These are phyloP conservation scores for Caloboletus firmus DNA, from an alignment of 1,284 basidiomycete genomes.

Conservation along the genomic window DNA sequence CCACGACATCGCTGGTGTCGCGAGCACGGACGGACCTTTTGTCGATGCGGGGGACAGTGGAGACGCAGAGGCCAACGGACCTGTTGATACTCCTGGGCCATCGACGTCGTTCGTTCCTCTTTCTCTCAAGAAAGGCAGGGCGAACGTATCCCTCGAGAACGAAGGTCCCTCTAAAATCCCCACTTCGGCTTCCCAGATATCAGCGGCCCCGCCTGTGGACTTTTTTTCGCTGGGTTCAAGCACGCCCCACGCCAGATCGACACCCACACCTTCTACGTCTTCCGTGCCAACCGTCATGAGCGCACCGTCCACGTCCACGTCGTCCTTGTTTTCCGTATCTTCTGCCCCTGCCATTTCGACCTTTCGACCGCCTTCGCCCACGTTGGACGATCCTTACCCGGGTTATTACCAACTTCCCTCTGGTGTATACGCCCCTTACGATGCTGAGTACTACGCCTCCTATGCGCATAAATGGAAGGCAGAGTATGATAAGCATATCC, in stretches of 20 bases:
- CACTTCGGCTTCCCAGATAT: conserved; percentile 15
- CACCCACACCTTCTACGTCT: conserved; percentile 8
- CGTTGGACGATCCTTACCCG: conserved; percentile 75
- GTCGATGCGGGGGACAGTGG: conserved; percentile 18
- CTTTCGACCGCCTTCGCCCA: conserved; percentile 76
- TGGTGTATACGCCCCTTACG: conserved; percentile 78
- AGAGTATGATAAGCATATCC: conserved; percentile 68
- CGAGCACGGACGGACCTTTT: conserved; percentile 1
- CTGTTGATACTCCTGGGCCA: neutral
- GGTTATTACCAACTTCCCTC: conserved; percentile 86
- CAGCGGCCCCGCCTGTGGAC: conserved; percentile 50
- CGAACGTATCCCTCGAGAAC: conserved; percentile 63
- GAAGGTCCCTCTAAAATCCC: conserved; percentile 34
- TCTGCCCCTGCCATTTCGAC: conserved; percentile 70
- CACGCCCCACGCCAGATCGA: conserved; percentile 15
- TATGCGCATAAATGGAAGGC: conserved; percentile 71
- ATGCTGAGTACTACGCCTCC: conserved; percentile 70
- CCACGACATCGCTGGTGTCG: conserved; percentile 6
- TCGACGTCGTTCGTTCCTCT: conserved; percentile 54
- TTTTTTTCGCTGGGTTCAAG: conserved; percentile 62
- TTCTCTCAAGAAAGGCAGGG: conserved; percentile 55
- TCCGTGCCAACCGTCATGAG: conserved; percentile 3
- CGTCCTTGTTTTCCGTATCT: conserved; percentile 40
- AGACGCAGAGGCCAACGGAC: conserved; percentile 8
- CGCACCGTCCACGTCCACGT: conserved; percentile 5